These are phyloP conservation scores for Penicillium simplicissimum DNA, from an alignment of 495 filamentous ascomycete genomes.

Conservation along the genomic window DNA sequence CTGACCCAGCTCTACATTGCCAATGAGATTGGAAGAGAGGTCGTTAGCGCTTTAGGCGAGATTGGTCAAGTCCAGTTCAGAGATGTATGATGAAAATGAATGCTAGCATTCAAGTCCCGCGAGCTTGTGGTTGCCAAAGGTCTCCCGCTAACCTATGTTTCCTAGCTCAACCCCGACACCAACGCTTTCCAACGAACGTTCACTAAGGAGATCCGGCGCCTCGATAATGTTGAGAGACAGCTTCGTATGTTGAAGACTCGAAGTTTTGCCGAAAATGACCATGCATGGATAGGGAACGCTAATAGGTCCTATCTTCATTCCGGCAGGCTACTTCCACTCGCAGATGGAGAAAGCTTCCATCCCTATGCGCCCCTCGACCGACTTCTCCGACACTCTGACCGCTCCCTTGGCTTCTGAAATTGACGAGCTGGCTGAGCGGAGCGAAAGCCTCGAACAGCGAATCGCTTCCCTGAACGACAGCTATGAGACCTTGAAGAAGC, in stretches of 20 bases:
- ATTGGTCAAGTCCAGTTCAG: slow-evolving; percentile 94
- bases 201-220: slow-evolving; percentile 91
- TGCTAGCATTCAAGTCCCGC: background rate
- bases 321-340: slow-evolving; percentile 76
- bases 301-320: slow-evolving; percentile 2
- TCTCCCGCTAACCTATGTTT: slow-evolving; percentile 1
- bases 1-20: slow-evolving; percentile 99
- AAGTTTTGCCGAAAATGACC: background rate
- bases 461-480: slow-evolving; percentile 91
- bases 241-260: slow-evolving; percentile 64
- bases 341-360: slow-evolving; percentile 95
- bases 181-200: slow-evolving; percentile 96
- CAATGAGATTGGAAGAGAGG: slow-evolving; percentile 97
- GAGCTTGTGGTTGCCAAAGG: background rate
- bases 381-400: slow-evolving; percentile 80
- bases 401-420: slow-evolving; percentile 91
- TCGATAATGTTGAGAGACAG: slow-evolving; percentile 98
- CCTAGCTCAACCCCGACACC: slow-evolving; percentile 84
- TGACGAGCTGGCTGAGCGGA: slow-evolving; percentile 88
- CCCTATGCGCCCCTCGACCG: slow-evolving; percentile 76
- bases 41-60: slow-evolving; percentile 94
- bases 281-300: slow-evolving; percentile 3
- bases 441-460: slow-evolving; percentile 87
- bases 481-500: slow-evolving; percentile 96
- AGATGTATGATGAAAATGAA: slow-evolving; percentile 66